A percentile compares a stretch with the other conserved stretches of the same genome.
These are phyloP conservation scores for Solanum virginianum DNA, from an alignment of 257 asterid genomes.

Conservation along the genomic window DNA sequence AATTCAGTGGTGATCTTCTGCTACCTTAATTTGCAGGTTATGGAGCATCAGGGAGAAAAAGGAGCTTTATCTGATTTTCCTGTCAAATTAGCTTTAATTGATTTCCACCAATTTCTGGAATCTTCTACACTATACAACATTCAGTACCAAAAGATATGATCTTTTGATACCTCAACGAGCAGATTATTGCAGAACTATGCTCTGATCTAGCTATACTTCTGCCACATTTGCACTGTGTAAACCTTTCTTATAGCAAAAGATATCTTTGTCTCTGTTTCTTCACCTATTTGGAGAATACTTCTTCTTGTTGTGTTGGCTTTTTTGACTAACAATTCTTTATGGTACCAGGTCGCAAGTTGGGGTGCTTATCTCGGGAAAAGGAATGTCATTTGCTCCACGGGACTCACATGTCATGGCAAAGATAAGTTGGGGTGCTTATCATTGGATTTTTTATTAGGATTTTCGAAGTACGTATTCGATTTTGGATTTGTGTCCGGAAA, in stretches of 20 bases:
- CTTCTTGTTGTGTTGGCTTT: neutral
- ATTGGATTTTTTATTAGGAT: neutral
- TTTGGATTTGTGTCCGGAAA: neutral
- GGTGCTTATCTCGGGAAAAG: constrained; percentile 46
- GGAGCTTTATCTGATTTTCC: neutral
- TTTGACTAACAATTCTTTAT: neutral
- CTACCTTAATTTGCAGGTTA: neutral
- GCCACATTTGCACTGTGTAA: neutral
- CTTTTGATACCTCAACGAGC: neutral
- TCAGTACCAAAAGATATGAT: neutral
- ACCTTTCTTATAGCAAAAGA: neutral
- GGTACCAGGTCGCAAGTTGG: constrained; percentile 82
- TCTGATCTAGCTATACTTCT: too few relatives aligned
- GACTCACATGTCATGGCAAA: too few relatives aligned
- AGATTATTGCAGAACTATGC: neutral
- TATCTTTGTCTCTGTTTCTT: neutral
- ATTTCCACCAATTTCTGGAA: neutral
- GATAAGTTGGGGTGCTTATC: constrained; percentile 82
- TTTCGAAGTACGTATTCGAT: neutral
- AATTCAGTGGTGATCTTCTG: neutral
- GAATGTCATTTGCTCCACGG: too few relatives aligned
- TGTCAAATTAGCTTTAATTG: neutral
- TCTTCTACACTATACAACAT: neutral
- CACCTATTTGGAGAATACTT: neutral
- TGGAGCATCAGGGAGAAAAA: neutral